Evolutionary conservation across 306 rosid species (phyloP).

Genomic region (Albizia julibrissin): DNA sequence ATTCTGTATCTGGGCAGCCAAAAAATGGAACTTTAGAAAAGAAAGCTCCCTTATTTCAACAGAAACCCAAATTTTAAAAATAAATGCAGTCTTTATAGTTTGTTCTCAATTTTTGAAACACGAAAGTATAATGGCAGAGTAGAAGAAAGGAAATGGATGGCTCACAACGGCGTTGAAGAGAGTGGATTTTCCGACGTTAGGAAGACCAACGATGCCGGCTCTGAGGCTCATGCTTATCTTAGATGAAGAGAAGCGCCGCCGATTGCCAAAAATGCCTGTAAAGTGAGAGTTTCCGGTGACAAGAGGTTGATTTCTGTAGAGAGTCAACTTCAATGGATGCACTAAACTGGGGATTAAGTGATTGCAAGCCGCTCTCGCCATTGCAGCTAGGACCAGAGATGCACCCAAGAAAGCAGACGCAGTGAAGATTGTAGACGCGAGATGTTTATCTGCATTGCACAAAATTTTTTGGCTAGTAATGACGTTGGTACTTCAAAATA

Average conservation of each 20-base stretch:
- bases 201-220: slow-evolving; percentile 98
- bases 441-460: background rate
- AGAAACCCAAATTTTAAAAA: slow-evolving; percentile 9
- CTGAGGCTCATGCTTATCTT: slow-evolving; percentile 90
- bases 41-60: background rate
- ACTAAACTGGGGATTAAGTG: slow-evolving; percentile 53
- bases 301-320: slow-evolving; percentile 43
- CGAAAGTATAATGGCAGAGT: background rate
- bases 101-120: background rate
- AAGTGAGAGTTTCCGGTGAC: slow-evolving; percentile 41
- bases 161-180: slow-evolving; percentile 97
- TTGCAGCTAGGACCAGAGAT: slow-evolving; percentile 26
- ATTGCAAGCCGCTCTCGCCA: slow-evolving; percentile 60
- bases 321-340: slow-evolving; percentile 62
- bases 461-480: background rate
- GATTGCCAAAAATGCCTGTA: slow-evolving; percentile 32
- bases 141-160: background rate
- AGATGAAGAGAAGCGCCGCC: slow-evolving; percentile 62
- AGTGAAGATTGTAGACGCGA: background rate
- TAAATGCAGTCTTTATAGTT: background rate
- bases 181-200: slow-evolving; percentile 95
- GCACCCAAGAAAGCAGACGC: background rate
- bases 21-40: background rate
- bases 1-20: background rate
- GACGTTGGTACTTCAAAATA: too few relatives aligned